phyloP scores from a whole-genome alignment of 768 basidiomycete genomes.

The Leccinum barrowsii region DNA sequence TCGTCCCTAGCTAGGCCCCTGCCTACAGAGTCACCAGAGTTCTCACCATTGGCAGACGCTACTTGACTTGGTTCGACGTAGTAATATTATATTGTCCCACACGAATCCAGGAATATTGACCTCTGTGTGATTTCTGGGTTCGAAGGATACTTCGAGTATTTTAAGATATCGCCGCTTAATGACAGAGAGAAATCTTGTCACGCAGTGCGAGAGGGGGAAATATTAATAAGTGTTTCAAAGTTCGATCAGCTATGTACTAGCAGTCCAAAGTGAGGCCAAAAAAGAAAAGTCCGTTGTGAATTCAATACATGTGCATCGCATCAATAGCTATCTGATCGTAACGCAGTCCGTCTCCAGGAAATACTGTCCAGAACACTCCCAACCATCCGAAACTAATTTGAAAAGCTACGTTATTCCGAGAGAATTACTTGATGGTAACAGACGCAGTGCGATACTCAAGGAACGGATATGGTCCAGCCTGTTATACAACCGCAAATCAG shows the following conservation, averaged over 20 bases:
- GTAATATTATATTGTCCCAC: not conserved
- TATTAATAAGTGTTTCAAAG: not conserved
- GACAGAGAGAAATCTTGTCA: not conserved
- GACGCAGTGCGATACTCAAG: constrained; percentile 28
- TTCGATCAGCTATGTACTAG: not conserved
- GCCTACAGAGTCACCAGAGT: too few species aligned
- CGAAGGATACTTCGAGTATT: not conserved
- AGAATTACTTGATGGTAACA: not conserved
- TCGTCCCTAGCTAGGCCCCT: not conserved
- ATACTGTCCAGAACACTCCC: not conserved
- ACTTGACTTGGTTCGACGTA: not conserved
- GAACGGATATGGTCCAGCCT: constrained; percentile 25
- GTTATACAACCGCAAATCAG: not conserved
- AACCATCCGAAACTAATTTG: not conserved
- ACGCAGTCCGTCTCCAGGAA: not conserved
- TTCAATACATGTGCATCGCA: not conserved
- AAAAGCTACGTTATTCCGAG: not conserved
- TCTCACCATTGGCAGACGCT: not conserved
- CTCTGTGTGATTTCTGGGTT: not conserved
- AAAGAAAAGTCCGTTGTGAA: not conserved
- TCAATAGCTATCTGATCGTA: too few species aligned
- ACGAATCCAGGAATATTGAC: not conserved
- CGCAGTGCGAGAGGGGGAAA: not conserved
- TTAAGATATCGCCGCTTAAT: not conserved
- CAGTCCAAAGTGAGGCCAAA: not conserved